These are phyloP conservation scores for Tulasnella sp. DNA, from an alignment of 768 basidiomycete genomes.

Conservation along the genomic window DNA sequence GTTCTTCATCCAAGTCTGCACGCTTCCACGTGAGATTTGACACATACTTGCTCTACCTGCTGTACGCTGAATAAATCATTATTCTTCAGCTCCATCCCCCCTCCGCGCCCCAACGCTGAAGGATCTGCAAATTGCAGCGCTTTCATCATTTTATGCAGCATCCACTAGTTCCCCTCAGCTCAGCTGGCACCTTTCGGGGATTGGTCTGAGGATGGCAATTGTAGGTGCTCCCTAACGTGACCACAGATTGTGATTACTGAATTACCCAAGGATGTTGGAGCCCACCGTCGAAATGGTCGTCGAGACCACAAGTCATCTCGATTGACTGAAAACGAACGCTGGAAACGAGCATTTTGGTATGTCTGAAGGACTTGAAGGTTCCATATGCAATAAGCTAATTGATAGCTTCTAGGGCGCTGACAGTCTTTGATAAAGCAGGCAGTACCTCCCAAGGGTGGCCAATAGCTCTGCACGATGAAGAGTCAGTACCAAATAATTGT, in stretches of 20 bases:
- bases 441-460: constrained; percentile 61
- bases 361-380: constrained; percentile 18
- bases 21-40: constrained; percentile 39
- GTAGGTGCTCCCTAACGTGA: too few species aligned
- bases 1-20: constrained; percentile 50
- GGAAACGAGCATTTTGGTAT: constrained; percentile 70
- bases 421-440: too few species aligned
- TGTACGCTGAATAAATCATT: too few species aligned
- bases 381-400: neutral
- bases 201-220: constrained; percentile 30
- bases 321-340: constrained; percentile 50
- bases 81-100: too few species aligned
- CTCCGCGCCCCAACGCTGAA: constrained; percentile 40
- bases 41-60: too few species aligned
- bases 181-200: constrained; percentile 37
- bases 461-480: constrained; percentile 60
- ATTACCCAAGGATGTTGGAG: too few species aligned
- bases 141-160: constrained; percentile 41
- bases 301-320: too few species aligned
- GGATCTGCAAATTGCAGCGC: constrained; percentile 47
- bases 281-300: constrained; percentile 36
- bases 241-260: too few species aligned
- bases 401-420: too few species aligned
- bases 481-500: too few species aligned
- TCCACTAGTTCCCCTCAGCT: constrained; percentile 29